phyloP scores from a whole-genome alignment of 2,329 filamentous ascomycete species.

The Aspergillus pseudoglaucus region DNA sequence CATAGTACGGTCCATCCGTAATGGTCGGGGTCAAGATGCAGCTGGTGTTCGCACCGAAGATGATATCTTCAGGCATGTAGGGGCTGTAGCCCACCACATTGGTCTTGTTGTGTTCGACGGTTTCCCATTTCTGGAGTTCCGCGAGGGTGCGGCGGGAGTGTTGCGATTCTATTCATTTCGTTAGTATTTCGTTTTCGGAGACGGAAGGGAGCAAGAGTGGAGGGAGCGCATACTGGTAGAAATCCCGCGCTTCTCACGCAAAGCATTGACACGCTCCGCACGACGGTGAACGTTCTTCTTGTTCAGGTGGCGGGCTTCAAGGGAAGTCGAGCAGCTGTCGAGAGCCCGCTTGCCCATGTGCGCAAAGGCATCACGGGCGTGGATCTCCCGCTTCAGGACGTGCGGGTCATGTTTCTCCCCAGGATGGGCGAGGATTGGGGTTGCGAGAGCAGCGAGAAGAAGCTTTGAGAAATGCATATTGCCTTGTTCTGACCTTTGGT shows the following conservation, averaged over 20 bases:
- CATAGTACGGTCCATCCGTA: conserved; percentile 42
- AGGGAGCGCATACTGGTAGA: conserved; percentile 13
- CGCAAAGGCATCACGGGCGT: conserved; percentile 21
- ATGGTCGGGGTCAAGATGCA: conserved; percentile 40
- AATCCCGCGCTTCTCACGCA: conserved; percentile 22
- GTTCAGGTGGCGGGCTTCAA: conserved; percentile 18
- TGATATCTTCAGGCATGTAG: conserved; percentile 21
- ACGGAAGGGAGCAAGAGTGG: too few species aligned
- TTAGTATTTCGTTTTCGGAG: not conserved
- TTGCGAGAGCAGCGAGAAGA: conserved; percentile 24
- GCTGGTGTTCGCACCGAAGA: conserved; percentile 40
- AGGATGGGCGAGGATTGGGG: conserved; percentile 23
- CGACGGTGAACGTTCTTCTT: conserved; percentile 24
- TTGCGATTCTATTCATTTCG: conserved; percentile 10
- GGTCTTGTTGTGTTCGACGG: conserved; percentile 34
- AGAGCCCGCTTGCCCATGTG: conserved; percentile 18
- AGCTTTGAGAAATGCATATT: conserved; percentile 24
- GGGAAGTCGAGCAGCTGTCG: conserved; percentile 16
- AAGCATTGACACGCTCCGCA: conserved; percentile 17
- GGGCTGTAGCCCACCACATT: conserved; percentile 18
- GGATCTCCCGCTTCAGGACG: conserved; percentile 22
- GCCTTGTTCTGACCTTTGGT: not conserved
- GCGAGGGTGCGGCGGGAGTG: conserved; percentile 31
- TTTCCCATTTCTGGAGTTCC: conserved; percentile 34
- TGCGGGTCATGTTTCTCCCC: conserved; percentile 26